These are phyloP conservation scores for Malassezia pachydermatis DNA, from an alignment of 1,284 basidiomycete genomes.

Conservation along the genomic window DNA sequence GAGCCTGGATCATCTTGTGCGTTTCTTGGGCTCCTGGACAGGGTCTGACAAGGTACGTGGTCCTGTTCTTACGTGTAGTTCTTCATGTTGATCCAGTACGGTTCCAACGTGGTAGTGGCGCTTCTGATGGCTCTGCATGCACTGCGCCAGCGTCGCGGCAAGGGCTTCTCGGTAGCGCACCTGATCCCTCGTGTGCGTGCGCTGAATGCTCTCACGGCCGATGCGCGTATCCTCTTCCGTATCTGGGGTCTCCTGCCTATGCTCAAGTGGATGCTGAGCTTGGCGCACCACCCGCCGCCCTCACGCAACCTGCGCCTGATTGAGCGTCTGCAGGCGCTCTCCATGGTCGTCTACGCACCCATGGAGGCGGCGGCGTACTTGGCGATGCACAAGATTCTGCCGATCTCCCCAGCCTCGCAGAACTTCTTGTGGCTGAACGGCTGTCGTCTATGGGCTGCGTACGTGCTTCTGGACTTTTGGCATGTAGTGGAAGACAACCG, in stretches of 20 bases:
- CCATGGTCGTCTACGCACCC: constrained; percentile 45
- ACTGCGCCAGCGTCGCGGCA: constrained; percentile 29
- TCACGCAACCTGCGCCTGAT: constrained; percentile 40
- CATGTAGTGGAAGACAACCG: constrained; percentile 46
- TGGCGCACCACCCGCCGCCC: constrained; percentile 38
- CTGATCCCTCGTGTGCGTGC: constrained; percentile 25
- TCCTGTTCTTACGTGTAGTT: constrained; percentile 11
- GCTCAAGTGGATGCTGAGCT: constrained; percentile 43
- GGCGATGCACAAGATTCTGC: constrained; percentile 36
- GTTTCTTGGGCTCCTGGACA: constrained; percentile 44
- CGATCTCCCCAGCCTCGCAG: constrained; percentile 27
- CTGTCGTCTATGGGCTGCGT: constrained; percentile 41
- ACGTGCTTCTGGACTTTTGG: constrained; percentile 42
- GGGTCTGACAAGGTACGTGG: constrained; percentile 39
- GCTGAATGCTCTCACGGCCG: constrained; percentile 30
- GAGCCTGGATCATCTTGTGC: constrained; percentile 39
- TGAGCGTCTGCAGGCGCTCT: constrained; percentile 45
- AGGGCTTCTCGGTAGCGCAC: constrained; percentile 16
- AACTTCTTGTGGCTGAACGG: constrained; percentile 34
- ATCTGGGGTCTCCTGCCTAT: constrained; percentile 48
- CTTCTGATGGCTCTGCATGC: constrained; percentile 36
- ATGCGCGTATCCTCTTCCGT: constrained; percentile 39
- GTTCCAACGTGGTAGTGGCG: constrained; percentile 35
- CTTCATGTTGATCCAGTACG: constrained; percentile 45
- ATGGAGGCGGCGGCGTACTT: constrained; percentile 46